phyloP scores from a whole-genome alignment of 148 eudicot species.

The Rhododendron vialii region DNA sequence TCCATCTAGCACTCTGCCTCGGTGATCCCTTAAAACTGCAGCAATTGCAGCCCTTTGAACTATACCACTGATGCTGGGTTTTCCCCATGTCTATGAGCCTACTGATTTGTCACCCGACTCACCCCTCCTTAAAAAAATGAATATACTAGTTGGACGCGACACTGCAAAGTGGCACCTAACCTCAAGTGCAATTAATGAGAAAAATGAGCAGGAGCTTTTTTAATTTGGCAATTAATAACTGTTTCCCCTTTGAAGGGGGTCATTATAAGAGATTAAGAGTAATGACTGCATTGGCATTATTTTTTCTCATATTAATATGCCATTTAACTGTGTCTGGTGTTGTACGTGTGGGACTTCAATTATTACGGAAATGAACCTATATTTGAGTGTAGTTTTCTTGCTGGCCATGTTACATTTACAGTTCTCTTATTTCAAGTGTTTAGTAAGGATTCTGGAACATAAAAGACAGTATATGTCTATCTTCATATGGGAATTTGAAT shows the following conservation, averaged over 20 bases:
- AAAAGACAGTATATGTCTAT: not conserved
- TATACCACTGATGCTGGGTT: too few relatives aligned
- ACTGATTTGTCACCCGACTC: too few relatives aligned
- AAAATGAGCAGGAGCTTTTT: not conserved
- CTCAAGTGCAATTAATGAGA: not conserved
- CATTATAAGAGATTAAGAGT: not conserved
- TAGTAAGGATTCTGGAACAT: not conserved
- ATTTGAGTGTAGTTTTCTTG: not conserved
- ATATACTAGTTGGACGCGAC: not conserved
- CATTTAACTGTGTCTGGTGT: not conserved
- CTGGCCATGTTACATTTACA: not conserved
- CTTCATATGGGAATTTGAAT: not conserved
- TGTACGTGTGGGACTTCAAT: not conserved
- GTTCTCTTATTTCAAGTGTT: not conserved
- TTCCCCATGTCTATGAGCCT: too few relatives aligned
- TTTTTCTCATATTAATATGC: not conserved
- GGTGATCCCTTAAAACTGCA: too few relatives aligned
- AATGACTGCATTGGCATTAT: not conserved
- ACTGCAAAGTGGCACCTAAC: not conserved
- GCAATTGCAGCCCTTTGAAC: too few relatives aligned
- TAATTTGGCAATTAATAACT: not conserved
- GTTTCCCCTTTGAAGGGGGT: not conserved
- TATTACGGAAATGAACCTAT: not conserved
- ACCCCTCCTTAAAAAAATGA: not conserved
- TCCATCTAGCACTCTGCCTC: too few relatives aligned